Conservation (phyloP, 176 grass and related monocot species). For the Luzula sylvatica region DNA sequence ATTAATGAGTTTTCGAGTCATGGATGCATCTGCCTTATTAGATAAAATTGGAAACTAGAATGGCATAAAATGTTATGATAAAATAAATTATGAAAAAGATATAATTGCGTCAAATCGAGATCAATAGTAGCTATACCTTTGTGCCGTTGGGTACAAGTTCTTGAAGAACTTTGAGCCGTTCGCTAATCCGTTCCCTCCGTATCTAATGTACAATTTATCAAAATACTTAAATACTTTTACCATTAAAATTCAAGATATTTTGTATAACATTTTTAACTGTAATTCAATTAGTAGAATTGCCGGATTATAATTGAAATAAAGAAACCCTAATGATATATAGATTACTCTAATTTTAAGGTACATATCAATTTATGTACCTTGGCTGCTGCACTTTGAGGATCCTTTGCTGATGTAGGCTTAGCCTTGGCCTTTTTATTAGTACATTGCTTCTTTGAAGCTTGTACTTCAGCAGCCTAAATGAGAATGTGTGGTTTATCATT, state of each 20-base stretch:
- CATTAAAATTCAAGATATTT: too few species aligned
- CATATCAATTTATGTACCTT: too few species aligned
- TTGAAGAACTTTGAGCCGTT: constrained; percentile 82
- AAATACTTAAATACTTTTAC: not conserved
- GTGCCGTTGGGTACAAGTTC: constrained; percentile 91
- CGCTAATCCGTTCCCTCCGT: constrained; percentile 67
- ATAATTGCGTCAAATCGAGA: not conserved
- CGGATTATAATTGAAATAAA: not conserved
- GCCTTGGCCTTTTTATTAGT: constrained; percentile 58
- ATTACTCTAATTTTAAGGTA: too few species aligned
- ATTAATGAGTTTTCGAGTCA: not conserved
- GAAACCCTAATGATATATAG: not conserved
- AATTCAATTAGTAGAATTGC: too few species aligned
- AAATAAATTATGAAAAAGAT: not conserved
- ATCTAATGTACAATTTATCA: too few species aligned
- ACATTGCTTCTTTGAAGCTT: constrained; percentile 67
- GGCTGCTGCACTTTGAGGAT: constrained; percentile 69
- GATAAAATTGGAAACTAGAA: not conserved
- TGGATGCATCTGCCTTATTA: not conserved
- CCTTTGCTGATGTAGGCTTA: constrained; percentile 40
- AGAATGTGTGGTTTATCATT: not conserved
- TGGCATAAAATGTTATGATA: not conserved
- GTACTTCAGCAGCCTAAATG: constrained; percentile 32
- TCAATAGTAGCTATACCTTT: constrained; percentile 33
- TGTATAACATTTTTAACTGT: too few species aligned